phyloP scores from a whole-genome alignment of 2,329 filamentous ascomycete species.

The Ophiognomonia clavigignenti-juglandacearum region DNA sequence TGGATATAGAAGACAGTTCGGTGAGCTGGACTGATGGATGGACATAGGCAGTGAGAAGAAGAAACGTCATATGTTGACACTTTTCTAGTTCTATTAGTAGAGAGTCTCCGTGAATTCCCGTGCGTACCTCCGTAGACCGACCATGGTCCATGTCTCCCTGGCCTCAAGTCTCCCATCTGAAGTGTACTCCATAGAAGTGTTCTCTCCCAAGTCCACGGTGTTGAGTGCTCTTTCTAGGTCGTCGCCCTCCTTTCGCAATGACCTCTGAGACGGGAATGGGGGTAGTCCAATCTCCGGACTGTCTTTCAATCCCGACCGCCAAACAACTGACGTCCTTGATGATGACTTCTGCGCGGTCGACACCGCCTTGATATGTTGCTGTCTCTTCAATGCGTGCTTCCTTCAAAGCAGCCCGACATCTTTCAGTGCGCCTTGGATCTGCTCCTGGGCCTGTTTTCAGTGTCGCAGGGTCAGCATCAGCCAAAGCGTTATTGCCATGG shows the following conservation, averaged over 20 bases:
- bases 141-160: too few species aligned
- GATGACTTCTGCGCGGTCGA: not conserved
- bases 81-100: constrained; percentile 12
- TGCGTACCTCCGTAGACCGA: constrained; percentile 12
- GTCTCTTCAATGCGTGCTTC: not conserved
- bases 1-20: not conserved
- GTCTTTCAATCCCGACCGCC: too few species aligned
- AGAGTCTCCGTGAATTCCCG: not conserved
- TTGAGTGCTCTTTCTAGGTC: too few species aligned
- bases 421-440: constrained; percentile 29
- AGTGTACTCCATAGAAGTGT: too few species aligned
- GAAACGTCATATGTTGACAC: constrained; percentile 1
- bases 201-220: too few species aligned
- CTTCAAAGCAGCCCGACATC: constrained; percentile 12
- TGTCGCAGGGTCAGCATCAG: constrained; percentile 10
- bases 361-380: not conserved
- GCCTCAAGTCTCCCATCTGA: too few species aligned
- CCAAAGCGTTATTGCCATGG: constrained; percentile 3
- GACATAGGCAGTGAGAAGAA: not conserved
- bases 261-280: too few species aligned
- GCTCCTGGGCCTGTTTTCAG: constrained; percentile 38
- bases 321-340: too few species aligned
- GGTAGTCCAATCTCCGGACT: too few species aligned
- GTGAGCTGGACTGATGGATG: constrained; percentile 1
- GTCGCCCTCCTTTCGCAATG: too few species aligned